phyloP scores from a whole-genome alignment of 2,329 filamentous ascomycete genomes.

The Exophiala xenobiotica region DNA sequence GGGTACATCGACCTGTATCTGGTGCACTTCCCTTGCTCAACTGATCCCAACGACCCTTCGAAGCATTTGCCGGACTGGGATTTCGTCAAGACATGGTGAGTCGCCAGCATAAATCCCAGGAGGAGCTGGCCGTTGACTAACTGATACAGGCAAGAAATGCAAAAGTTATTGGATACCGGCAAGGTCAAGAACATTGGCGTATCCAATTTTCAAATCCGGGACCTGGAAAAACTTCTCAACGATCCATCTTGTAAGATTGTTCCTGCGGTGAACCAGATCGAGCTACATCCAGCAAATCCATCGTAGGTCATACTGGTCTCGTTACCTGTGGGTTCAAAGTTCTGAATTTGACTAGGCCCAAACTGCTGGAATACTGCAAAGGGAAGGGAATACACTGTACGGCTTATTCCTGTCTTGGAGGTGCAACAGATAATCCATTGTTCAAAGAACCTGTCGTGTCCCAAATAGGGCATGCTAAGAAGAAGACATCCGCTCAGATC shows the following conservation, averaged over 20 bases:
- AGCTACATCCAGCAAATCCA: slow-evolving; percentile 31
- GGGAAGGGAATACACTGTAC: slow-evolving; percentile 70
- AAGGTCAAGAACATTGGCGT: slow-evolving; percentile 67
- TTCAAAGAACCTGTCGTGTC: slow-evolving; percentile 46
- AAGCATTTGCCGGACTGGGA: slow-evolving; percentile 37
- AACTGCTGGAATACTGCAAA: slow-evolving; percentile 69
- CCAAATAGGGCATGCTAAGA: slow-evolving; percentile 10
- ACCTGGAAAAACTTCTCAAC: slow-evolving; percentile 42
- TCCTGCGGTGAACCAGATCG: slow-evolving; percentile 34
- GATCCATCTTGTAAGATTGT: slow-evolving; percentile 34
- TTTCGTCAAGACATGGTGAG: slow-evolving; percentile 44
- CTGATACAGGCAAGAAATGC: slow-evolving; percentile 60
- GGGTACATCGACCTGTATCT: slow-evolving; percentile 68
- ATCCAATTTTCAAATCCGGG: slow-evolving; percentile 60
- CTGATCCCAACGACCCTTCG: slow-evolving; percentile 16
- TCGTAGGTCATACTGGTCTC: slow-evolving; percentile 9
- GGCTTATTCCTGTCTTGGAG: slow-evolving; percentile 64
- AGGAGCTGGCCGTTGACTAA: not conserved
- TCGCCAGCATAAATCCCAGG: not conserved
- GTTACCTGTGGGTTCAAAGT: not conserved
- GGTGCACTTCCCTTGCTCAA: slow-evolving; percentile 44
- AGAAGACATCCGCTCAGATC: slow-evolving; percentile 19
- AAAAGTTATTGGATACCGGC: slow-evolving; percentile 55
- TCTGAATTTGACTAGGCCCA: slow-evolving; percentile 45
- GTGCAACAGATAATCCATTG: slow-evolving; percentile 67